Base-by-base conservation (phyloP, 495 filamentous ascomycete species). In the Sordaria brevicollis region DNA sequence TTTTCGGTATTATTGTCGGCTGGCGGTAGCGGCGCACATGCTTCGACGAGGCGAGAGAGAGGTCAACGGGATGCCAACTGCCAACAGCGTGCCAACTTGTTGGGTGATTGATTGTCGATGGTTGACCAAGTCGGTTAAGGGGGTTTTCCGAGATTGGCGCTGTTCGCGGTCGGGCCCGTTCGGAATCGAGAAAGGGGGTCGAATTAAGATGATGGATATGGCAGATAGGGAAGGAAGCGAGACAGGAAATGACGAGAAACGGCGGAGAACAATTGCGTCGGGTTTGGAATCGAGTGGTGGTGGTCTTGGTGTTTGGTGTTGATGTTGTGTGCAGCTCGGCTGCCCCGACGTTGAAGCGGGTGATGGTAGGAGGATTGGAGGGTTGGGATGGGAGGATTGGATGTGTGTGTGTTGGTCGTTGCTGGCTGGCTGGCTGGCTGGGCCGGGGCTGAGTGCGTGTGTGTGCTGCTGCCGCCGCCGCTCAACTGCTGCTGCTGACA, bases 11-110 rank as follows among this genome's bases (percentile, higher is more conserved):
- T 65, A 73, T 49, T 67, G 43, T 65, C 68, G 62, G 67, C 66
- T 31, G 65, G 39, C 41, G 43, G 25, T 31, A 25, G 68, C 67
- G 65, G 70, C 49, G 34, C 71, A 65, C 76, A 79, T 77, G 75
- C 75, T 77, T 67, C 66, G 37, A 36, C 34, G 19, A 13, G 41
- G 36, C 33, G 31, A 38, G 65, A 41, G 35, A 35, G 15, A 35
- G 33, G 34, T 37, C 38, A 35, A 41, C 11, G 31, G n/a, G n/a
- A 62, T 31, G 49, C 11, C 49, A 62, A 31, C 13, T 62, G 25
- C 49, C 49, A 62, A 62, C 21, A 15, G 21, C 21, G 49, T 29
- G 13, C 21, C 49, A 29, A 13, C 21, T 21, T 15, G 66, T 19
- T 57, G 37, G 69, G 6, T 11, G 67, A 29, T 49, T 31, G 57